phyloP scores from a whole-genome alignment of 805 yeast genomes.

The Metschnikowia aberdeeniae region DNA sequence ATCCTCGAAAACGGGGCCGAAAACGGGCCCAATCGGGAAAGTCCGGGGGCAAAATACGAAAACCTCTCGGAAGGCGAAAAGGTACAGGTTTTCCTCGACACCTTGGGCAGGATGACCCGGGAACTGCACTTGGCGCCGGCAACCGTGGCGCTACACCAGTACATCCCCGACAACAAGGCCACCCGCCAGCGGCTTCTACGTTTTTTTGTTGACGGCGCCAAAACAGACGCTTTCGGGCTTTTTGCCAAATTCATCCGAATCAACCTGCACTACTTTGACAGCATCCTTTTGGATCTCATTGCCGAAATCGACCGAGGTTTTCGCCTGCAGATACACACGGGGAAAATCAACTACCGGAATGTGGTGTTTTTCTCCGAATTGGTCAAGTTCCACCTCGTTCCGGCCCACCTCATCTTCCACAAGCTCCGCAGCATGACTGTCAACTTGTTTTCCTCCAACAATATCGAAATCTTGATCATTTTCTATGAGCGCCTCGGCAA shows the following conservation, averaged over 20 bases:
- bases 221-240: constrained; percentile 43
- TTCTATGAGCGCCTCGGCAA: constrained; percentile 73
- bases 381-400: constrained; percentile 70
- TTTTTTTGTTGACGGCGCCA: constrained; percentile 47
- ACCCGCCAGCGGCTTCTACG: constrained; percentile 57
- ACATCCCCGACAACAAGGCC: constrained; percentile 65
- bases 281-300: constrained; percentile 49
- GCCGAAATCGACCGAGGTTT: constrained; percentile 55
- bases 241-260: constrained; percentile 70
- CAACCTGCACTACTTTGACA: constrained; percentile 46
- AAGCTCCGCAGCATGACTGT: constrained; percentile 60
- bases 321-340: constrained; percentile 52
- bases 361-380: constrained; percentile 68
- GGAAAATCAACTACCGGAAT: constrained; percentile 51
- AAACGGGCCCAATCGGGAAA: constrained; percentile 10
- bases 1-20: constrained; percentile 22
- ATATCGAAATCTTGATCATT: constrained; percentile 65
- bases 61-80: constrained; percentile 32
- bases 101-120: constrained; percentile 40
- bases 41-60: not conserved
- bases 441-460: constrained; percentile 48
- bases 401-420: constrained; percentile 68
- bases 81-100: constrained; percentile 40
- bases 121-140: constrained; percentile 49
- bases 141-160: constrained; percentile 45